phyloP scores from a whole-genome alignment of 2,329 filamentous ascomycete species.

The Cladosporium sp. region DNA sequence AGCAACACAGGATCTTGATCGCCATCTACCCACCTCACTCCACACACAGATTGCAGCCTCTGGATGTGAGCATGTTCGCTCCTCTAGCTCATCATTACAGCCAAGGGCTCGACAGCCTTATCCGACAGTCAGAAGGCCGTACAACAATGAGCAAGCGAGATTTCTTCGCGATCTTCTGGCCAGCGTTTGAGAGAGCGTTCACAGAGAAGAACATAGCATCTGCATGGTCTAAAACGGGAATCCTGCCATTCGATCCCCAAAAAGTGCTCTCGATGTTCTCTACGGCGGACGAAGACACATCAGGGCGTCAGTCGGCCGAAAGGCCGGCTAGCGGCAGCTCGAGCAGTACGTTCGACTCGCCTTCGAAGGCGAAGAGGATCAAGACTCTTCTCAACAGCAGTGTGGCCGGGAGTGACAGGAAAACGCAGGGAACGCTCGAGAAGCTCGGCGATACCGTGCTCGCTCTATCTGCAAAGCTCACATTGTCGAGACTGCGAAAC shows the following conservation, averaged over 20 bases:
- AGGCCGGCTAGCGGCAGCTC: neutral
- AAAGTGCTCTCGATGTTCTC: neutral
- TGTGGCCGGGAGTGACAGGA: too few species aligned
- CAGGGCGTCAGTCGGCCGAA: neutral
- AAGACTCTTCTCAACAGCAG: neutral
- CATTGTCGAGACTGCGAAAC: too few species aligned
- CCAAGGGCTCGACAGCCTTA: constrained; percentile 12
- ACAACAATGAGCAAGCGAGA: constrained; percentile 15
- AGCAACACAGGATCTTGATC: constrained; percentile 14
- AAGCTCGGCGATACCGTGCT: too few species aligned
- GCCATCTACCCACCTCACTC: constrained; percentile 2
- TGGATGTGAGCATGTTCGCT: constrained; percentile 20
- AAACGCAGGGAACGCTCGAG: too few species aligned
- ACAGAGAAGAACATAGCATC: constrained; percentile 14
- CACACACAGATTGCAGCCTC: constrained; percentile 14
- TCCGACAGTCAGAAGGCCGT: constrained; percentile 6
- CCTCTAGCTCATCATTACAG: constrained; percentile 18
- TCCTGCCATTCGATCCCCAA: constrained; percentile 16
- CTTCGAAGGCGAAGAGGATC: neutral
- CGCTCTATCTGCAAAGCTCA: too few species aligned
- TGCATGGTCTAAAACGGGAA: constrained; percentile 15
- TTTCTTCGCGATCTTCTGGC: constrained; percentile 16
- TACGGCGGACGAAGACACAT: neutral
- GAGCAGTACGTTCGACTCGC: neutral
- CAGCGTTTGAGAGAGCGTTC: constrained; percentile 14